Conservation (phyloP, 208 protist species). For the Strigomonas galati region DNA sequence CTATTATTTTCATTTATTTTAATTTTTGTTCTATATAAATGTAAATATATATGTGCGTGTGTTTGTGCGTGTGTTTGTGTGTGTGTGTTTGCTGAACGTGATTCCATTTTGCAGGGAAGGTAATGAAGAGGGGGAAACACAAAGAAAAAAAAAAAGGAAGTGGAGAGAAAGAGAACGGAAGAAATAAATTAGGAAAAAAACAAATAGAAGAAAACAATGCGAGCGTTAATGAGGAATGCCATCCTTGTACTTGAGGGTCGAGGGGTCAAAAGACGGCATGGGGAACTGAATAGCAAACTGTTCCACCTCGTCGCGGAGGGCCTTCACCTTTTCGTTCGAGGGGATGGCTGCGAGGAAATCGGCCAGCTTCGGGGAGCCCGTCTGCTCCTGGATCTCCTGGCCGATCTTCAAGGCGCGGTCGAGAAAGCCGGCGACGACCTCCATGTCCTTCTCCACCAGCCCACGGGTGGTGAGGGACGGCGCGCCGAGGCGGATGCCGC, state of each 20-base stretch:
- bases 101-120: constrained; percentile 1
- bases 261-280: constrained; percentile 84
- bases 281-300: constrained; percentile 66
- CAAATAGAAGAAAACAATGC: background rate
- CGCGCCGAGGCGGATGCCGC: constrained; percentile 94
- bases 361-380: constrained; percentile 50
- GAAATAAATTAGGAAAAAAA: constrained; percentile 15
- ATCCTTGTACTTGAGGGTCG: constrained; percentile 74
- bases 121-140: constrained; percentile 1
- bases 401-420: constrained; percentile 80
- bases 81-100: too few species aligned
- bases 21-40: background rate
- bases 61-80: too few species aligned
- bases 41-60: background rate
- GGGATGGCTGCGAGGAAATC: constrained; percentile 71
- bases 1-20: background rate
- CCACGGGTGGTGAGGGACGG: constrained; percentile 95
- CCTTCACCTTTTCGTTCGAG: constrained; percentile 29
- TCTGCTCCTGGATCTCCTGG: constrained; percentile 63
- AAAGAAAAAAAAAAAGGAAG: constrained; percentile 5
- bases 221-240: constrained; percentile 29
- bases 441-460: constrained; percentile 91
- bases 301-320: constrained; percentile 84
- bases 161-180: constrained; percentile 1
- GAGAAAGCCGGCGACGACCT: constrained; percentile 85